Percentiles rank a stretch among this genome's conserved stretches.
These are phyloP conservation scores for Aureobasidium lini DNA, from an alignment of 2,329 filamentous ascomycete species.

Conservation along the genomic window DNA sequence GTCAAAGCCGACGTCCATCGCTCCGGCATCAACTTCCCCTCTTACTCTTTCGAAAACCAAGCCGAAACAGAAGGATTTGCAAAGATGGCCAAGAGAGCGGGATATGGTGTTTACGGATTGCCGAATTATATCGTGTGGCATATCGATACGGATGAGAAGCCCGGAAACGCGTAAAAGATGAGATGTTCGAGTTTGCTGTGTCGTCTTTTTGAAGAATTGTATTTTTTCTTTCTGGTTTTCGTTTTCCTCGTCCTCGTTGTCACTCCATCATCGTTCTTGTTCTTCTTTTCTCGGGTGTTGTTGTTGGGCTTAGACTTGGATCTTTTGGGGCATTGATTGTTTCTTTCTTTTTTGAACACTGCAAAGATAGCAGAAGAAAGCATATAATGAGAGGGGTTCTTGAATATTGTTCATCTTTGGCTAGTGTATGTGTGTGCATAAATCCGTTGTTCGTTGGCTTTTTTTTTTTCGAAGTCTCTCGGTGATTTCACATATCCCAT, in stretches of 20 bases:
- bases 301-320: too few species aligned
- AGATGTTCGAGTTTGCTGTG: neutral
- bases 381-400: too few species aligned
- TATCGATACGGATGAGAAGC: constrained; percentile 92
- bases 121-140: constrained; percentile 99
- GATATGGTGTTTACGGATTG: constrained; percentile 83
- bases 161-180: constrained; percentile 54
- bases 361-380: too few species aligned
- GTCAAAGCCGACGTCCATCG: constrained; percentile 97
- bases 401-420: too few species aligned
- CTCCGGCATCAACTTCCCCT: constrained; percentile 97
- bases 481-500: too few species aligned
- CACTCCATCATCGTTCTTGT: neutral
- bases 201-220: neutral
- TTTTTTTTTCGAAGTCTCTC: too few species aligned
- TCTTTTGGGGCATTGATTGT: too few species aligned
- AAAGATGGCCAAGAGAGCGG: constrained; percentile 95
- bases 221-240: neutral
- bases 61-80: constrained; percentile 98
- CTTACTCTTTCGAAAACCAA: constrained; percentile 96
- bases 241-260: neutral
- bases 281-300: neutral
- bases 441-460: too few species aligned
- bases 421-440: too few species aligned
- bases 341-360: too few species aligned